Conservation (phyloP, 2,329 filamentous ascomycete genomes). For the Epichloe uncinata region DNA sequence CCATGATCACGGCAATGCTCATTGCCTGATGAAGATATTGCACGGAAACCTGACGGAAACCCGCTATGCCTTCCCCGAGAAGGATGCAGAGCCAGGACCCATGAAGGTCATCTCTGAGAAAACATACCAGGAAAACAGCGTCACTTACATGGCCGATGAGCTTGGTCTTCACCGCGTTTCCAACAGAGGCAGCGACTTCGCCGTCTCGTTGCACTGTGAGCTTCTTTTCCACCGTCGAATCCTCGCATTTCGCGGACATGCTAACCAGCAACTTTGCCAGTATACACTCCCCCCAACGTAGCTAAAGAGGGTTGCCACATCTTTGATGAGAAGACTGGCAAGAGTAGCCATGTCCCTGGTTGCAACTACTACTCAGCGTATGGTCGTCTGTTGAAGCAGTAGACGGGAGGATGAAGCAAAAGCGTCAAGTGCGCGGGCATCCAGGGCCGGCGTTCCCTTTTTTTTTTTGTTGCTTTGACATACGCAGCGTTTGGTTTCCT, state of each 20-base stretch:
- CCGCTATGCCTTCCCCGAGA: slow-evolving; percentile 58
- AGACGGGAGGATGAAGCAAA: slow-evolving; percentile 3
- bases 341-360: slow-evolving; percentile 56
- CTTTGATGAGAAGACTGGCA: slow-evolving; percentile 66
- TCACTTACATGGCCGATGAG: slow-evolving; percentile 86
- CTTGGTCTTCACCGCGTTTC: slow-evolving; percentile 74
- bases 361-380: slow-evolving; percentile 59
- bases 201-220: slow-evolving; percentile 68
- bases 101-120: slow-evolving; percentile 54
- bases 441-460: not conserved
- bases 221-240: slow-evolving; percentile 7
- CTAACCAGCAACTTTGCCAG: slow-evolving; percentile 24
- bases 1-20: slow-evolving; percentile 79
- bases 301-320: slow-evolving; percentile 70
- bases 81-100: slow-evolving; percentile 33
- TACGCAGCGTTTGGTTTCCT: slow-evolving; percentile 4
- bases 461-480: not conserved
- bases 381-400: slow-evolving; percentile 34
- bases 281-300: slow-evolving; percentile 84
- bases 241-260: slow-evolving; percentile 12
- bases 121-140: slow-evolving; percentile 54
- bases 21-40: slow-evolving; percentile 86
- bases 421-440: not conserved
- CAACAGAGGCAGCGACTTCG: slow-evolving; percentile 62
- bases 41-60: slow-evolving; percentile 70